These are phyloP conservation scores for Retiboletus flavoniger DNA, from an alignment of 1,284 basidiomycete genomes.

Conservation along the genomic window DNA sequence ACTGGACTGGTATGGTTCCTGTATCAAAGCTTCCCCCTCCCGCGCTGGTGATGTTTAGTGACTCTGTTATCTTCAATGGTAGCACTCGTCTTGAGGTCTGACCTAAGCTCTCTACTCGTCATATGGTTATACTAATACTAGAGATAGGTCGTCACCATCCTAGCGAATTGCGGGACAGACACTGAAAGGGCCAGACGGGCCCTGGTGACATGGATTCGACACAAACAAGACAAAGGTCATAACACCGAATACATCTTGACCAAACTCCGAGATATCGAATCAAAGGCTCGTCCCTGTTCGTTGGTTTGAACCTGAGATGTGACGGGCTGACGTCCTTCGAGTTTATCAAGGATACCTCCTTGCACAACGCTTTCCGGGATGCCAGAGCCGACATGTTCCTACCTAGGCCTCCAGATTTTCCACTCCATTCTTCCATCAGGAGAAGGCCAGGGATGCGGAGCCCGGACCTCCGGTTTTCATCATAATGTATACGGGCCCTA, in stretches of 20 bases:
- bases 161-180: conserved; percentile 35
- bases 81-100: conserved; percentile 33
- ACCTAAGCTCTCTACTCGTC: neutral
- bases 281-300: conserved; percentile 22
- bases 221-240: conserved; percentile 32
- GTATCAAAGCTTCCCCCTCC: neutral
- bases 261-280: conserved; percentile 28
- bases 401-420: conserved; percentile 27
- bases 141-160: conserved; percentile 31
- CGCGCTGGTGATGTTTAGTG: conserved; percentile 21
- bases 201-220: conserved; percentile 31
- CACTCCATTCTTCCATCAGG: conserved; percentile 12
- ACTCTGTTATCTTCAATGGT: conserved; percentile 29
- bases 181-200: conserved; percentile 28
- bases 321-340: conserved; percentile 13
- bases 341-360: conserved; percentile 29
- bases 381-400: conserved; percentile 31
- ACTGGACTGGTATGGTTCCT: no score
- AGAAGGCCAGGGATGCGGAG: neutral
- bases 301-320: neutral
- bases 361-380: conserved; percentile 33
- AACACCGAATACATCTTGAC: conserved; percentile 32
- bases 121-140: neutral
- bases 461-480: neutral
- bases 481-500: neutral